phyloP scores from a whole-genome alignment of 2,329 filamentous ascomycete genomes.

The Pyricularia grisea region DNA sequence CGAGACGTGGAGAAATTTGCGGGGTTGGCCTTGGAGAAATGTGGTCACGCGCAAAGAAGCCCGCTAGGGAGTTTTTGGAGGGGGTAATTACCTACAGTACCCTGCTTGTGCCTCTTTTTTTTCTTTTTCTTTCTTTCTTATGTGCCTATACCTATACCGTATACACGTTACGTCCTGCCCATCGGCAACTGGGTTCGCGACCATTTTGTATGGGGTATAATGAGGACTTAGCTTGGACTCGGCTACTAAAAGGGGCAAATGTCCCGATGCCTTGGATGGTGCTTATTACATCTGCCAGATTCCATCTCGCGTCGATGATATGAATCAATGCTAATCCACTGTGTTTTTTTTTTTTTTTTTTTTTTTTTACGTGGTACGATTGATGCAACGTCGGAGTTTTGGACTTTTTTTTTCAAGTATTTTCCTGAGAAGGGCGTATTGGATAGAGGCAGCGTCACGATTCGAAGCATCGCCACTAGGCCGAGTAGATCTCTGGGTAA shows the following conservation, averaged over 20 bases:
- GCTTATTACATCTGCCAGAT: neutral
- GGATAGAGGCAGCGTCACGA: neutral
- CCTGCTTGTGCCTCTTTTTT: neutral
- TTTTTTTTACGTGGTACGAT: neutral
- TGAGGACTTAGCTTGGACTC: neutral
- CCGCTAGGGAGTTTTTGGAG: too few species aligned
- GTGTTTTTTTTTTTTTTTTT: too few species aligned
- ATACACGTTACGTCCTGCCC: neutral
- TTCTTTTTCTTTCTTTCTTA: neutral
- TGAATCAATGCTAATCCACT: neutral
- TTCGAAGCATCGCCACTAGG: neutral
- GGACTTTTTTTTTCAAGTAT: neutral
- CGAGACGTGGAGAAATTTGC: neutral
- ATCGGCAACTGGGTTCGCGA: neutral
- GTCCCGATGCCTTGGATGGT: neutral
- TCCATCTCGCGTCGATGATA: neutral
- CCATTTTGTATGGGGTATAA: neutral
- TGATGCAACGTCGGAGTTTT: neutral
- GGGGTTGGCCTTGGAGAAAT: neutral
- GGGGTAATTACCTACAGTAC: neutral
- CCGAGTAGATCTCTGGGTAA: neutral
- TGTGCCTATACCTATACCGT: neutral
- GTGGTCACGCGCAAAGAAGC: neutral
- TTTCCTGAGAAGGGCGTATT: neutral
- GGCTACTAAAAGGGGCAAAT: neutral